Base-by-base conservation (phyloP, 208 protist species). In the Plasmodiophora brassicae region DNA sequence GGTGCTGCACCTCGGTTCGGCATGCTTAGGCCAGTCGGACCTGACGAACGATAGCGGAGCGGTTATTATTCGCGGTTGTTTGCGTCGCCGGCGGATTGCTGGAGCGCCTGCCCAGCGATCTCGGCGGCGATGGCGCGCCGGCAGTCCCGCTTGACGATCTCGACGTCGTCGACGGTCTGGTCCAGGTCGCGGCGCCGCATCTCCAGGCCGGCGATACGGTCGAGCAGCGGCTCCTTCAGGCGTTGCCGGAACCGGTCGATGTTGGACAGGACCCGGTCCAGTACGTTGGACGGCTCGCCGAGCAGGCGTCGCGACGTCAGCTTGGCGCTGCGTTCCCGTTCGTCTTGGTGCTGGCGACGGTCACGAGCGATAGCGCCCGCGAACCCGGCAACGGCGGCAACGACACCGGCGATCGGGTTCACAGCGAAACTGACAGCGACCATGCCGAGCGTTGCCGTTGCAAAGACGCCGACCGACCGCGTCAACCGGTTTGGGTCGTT, bases 341-440 rank as follows among this genome's bases (percentile, higher is more conserved):
- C n/a, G 25, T 57, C 25, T 57, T 14, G 20, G 25, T 28, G 25
- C 14, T 57, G 14, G 50, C 25, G 50, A 5, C 65, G 65, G n/a
- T 78, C 41, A 8, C 32, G 10, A 5, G 20, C 10, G 32, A 44
- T 78, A 5, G 65, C 20, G 14, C 32, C 65, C 14, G 65, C 65
- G 14, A 78, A 78, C 65, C 65, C 32, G n/a, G 65, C n/a, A 8
- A 78, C 65, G 41, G 65, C 65, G 14, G 65, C 65, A 78, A n/a
- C 5, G n/a, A 78, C 65, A 78, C 65, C 65, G 41, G 41, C 65
- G 5, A 78, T 38, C 5, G 65, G 65, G 41, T 78, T 78, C n/a
- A 78, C 32, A 32, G 65, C 65, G 14, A 38, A 44, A 14, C 32
- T 38, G n/a, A 78, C n/a, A n/a, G 41, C 41, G n/a, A 78, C 65